Evolutionary conservation across 2,329 filamentous ascomycete species (phyloP).

Genomic region (Ceratocystis eucalypticola): DNA sequence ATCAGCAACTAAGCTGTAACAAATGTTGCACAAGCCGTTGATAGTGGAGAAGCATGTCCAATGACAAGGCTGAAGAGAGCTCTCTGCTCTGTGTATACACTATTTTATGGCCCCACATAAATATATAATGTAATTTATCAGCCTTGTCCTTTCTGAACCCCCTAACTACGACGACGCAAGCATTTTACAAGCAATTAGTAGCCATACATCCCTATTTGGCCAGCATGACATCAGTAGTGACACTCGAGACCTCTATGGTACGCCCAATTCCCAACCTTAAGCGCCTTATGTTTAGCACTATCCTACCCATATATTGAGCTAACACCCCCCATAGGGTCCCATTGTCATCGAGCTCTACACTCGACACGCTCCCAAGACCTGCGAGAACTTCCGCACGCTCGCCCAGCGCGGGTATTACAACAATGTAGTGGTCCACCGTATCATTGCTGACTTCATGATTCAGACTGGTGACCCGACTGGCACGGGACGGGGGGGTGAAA

Average conservation of each 20-base stretch:
- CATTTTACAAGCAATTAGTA: not conserved
- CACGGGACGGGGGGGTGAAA: slow-evolving; percentile 75
- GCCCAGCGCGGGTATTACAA: slow-evolving; percentile 78
- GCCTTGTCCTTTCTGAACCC: not conserved
- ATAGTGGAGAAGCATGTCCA: not conserved
- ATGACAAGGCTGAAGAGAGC: not conserved
- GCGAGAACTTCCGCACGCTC: slow-evolving; percentile 75
- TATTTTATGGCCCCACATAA: not conserved
- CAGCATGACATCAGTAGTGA: slow-evolving; percentile 62
- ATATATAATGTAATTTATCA: not conserved
- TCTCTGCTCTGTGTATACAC: no score
- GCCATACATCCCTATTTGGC: not conserved
- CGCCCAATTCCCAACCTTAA: slow-evolving; percentile 18
- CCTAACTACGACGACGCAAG: not conserved
- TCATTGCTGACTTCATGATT: slow-evolving; percentile 94
- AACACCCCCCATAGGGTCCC: slow-evolving; percentile 45
- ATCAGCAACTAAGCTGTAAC: no score
- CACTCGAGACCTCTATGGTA: slow-evolving; percentile 79
- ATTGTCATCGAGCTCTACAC: slow-evolving; percentile 85
- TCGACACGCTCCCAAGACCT: slow-evolving; percentile 75
- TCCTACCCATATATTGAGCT: not conserved
- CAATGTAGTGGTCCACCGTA: slow-evolving; percentile 73
- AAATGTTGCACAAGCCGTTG: not conserved
- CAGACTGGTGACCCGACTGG: slow-evolving; percentile 91
- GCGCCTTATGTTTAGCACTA: no score